Base-by-base conservation (phyloP, 78 protist genomes). In the Speleostelium caveatum region DNA sequence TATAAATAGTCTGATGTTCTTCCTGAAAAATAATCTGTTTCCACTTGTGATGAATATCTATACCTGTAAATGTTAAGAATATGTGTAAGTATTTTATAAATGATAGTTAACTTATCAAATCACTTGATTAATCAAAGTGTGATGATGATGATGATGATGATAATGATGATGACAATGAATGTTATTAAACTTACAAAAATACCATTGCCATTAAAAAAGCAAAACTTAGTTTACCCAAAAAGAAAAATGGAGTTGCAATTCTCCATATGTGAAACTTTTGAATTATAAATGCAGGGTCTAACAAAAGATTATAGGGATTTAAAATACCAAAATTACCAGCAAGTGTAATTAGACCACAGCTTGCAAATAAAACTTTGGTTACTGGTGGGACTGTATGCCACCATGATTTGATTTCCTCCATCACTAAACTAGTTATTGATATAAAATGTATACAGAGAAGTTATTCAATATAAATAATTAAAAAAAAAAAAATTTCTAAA, bases 401-500 rank as follows among this genome's bases (percentile, higher is more conserved):
- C 88, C 88, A 79, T 32, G 41, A 45, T 77, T 61, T 65, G n/a
- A 77, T 22, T 63, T n/a, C 73, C 0, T 77, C 87, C 73, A 66
- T 66, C 14, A n/a, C n/a, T n/a, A n/a, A n/a, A n/a, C n/a, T n/a
- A n/a, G n/a, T n/a, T n/a, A n/a, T n/a, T n/a, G n/a, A n/a, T n/a
- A n/a, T n/a, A n/a, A n/a, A n/a, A n/a, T n/a, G n/a, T n/a, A n/a
- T n/a, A n/a, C n/a, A n/a, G n/a, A n/a, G n/a, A n/a, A n/a, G n/a
- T n/a, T n/a, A n/a, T n/a, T n/a, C n/a, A n/a, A n/a, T n/a, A n/a
- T n/a, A n/a, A n/a, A n/a, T n/a, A n/a, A n/a, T n/a, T n/a, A n/a
- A n/a, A n/a, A n/a, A n/a, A n/a, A n/a, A n/a, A n/a, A n/a, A n/a
- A n/a, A n/a, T n/a, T n/a, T n/a, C n/a, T n/a, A n/a, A n/a, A n/a